Percentiles rank a stretch among this genome's conserved stretches.
These are phyloP conservation scores for Volvox africanus DNA, from an alignment of 139 green algal genomes.

Conservation along the genomic window DNA sequence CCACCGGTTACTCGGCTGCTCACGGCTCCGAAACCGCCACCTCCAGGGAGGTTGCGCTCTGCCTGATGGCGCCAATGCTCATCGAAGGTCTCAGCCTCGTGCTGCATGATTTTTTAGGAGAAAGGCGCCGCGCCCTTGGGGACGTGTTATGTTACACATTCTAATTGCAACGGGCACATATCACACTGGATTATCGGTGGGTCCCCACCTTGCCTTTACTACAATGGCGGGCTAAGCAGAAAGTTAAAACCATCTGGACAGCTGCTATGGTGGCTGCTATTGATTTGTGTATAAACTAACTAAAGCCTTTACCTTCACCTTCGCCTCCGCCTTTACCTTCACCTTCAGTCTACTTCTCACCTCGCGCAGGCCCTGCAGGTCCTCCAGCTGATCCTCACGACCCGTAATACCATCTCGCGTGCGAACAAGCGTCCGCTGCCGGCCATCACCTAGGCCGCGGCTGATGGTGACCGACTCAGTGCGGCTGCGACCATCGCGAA, in stretches of 20 bases:
- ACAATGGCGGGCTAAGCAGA: too few species aligned
- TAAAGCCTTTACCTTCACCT: too few species aligned
- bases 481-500: slow-evolving; percentile 62
- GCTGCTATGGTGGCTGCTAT: too few species aligned
- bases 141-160: too few species aligned
- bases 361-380: slow-evolving; percentile 24
- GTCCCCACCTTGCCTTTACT: too few species aligned
- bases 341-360: background rate
- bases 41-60: slow-evolving; percentile 22
- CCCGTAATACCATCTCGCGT: slow-evolving; percentile 40
- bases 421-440: slow-evolving; percentile 45
- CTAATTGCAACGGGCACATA: too few species aligned
- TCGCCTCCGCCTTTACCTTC: too few species aligned
- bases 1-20: background rate
- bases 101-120: background rate
- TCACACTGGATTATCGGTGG: too few species aligned
- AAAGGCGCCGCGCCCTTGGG: too few species aligned
- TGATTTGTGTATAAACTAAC: too few species aligned
- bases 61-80: slow-evolving; percentile 52
- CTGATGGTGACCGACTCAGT: slow-evolving; percentile 59
- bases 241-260: too few species aligned
- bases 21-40: background rate
- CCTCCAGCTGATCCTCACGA: slow-evolving; percentile 34
- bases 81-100: slow-evolving; percentile 50
- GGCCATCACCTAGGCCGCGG: slow-evolving; percentile 54